A percentile compares a stretch with the other conserved stretches of the same genome.
phyloP scores from a whole-genome alignment of 495 filamentous ascomycete species.

The Rusavskia elegans region DNA sequence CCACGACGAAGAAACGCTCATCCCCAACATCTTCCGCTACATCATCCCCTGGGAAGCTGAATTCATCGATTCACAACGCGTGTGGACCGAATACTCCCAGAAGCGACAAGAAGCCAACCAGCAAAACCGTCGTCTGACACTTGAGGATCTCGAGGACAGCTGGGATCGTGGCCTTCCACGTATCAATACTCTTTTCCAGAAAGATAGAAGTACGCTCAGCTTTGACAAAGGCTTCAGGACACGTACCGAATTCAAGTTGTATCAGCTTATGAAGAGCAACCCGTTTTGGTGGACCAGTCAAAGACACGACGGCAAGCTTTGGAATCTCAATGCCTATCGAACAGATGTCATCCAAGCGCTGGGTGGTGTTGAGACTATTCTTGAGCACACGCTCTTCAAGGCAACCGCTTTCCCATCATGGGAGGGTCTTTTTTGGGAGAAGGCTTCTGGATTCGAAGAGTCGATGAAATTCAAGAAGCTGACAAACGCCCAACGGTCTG shows the following conservation, averaged over 20 bases:
- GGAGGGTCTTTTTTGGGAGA: conserved; percentile 99
- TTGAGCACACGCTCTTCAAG: conserved; percentile 97
- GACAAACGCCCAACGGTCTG: conserved; percentile 93
- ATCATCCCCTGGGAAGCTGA: conserved; percentile 99
- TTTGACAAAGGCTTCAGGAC: conserved; percentile 99
- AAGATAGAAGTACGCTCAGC: conserved; percentile 90
- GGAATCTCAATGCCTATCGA: conserved; percentile 96
- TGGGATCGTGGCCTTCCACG: conserved; percentile 97
- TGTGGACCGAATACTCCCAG: conserved; percentile 99
- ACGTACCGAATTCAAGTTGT: conserved; percentile 93
- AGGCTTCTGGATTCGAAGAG: conserved; percentile 64
- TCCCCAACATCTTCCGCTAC: conserved; percentile 98
- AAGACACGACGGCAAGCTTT: conserved; percentile 93
- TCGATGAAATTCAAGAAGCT: conserved; percentile 99
- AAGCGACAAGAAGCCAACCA: conserved; percentile 95
- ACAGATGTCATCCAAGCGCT: conserved; percentile 98
- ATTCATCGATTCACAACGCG: conserved; percentile 95
- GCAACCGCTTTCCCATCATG: conserved; percentile 97
- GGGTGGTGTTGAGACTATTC: conserved; percentile 98
- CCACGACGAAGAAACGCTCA: conserved; percentile 93
- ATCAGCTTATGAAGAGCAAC: conserved; percentile 98
- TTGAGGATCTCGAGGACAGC: conserved; percentile 96
- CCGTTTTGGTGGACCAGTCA: conserved; percentile 99
- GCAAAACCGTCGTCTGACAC: conserved; percentile 84
- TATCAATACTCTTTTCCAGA: conserved; percentile 99